These are phyloP conservation scores for Lodderomyces metapsilosis DNA, from an alignment of 1,139 yeast genomes.

Conservation along the genomic window DNA sequence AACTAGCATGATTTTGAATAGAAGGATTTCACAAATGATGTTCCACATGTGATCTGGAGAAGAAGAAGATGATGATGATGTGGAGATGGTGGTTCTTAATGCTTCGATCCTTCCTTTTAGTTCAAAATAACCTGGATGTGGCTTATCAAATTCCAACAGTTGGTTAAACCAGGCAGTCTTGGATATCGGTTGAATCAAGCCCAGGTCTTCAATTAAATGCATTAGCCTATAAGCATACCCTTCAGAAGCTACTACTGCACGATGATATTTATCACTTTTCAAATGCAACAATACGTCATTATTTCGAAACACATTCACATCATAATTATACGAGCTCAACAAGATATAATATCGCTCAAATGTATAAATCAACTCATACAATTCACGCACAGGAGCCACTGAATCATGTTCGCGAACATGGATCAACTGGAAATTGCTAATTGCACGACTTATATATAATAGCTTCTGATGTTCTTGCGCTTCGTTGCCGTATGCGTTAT, in stretches of 20 bases:
- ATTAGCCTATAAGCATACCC: constrained; percentile 17
- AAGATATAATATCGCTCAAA: constrained; percentile 35
- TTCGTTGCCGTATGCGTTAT: constrained; percentile 17
- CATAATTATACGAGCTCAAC: constrained; percentile 28
- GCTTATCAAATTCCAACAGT: constrained; percentile 11
- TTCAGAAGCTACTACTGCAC: too few species aligned
- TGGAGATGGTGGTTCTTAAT: constrained; percentile 2
- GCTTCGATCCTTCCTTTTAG: constrained; percentile 14
- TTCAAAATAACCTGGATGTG: constrained; percentile 12
- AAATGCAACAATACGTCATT: constrained; percentile 18
- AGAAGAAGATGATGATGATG: too few species aligned
- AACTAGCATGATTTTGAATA: constrained; percentile 33
- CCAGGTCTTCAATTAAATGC: constrained; percentile 15
- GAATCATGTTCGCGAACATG: constrained; percentile 23
- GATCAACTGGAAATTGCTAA: constrained; percentile 37
- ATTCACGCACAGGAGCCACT: constrained; percentile 30
- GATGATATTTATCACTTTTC: constrained; percentile 5
- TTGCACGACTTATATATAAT: constrained; percentile 32
- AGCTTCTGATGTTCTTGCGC: constrained; percentile 35
- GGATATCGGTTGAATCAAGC: constrained; percentile 16
- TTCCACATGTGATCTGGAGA: constrained; percentile 10
- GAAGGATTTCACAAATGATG: constrained; percentile 14
- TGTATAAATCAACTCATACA: constrained; percentile 33
- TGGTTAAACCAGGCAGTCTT: constrained; percentile 19
- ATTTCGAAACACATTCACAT: constrained; percentile 21